These are phyloP conservation scores for Metschnikowia koreensis DNA, from an alignment of 805 yeast genomes.

Conservation along the genomic window DNA sequence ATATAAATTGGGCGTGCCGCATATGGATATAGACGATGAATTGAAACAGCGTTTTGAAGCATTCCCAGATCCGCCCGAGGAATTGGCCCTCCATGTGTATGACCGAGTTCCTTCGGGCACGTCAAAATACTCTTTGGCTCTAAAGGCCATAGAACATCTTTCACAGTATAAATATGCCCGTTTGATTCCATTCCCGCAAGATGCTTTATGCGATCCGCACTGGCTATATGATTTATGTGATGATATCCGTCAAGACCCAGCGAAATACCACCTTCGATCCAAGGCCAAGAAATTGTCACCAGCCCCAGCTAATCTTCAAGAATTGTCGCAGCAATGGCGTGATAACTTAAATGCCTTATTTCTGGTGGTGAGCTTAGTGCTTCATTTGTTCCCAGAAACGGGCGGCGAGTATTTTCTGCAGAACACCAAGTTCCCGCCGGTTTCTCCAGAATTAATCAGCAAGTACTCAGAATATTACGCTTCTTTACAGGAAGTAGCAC, in stretches of 20 bases:
- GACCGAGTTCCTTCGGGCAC: constrained; percentile 55
- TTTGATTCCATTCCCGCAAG: constrained; percentile 36
- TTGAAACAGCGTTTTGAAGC: constrained; percentile 28
- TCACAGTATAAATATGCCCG: constrained; percentile 39
- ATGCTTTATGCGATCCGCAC: constrained; percentile 22
- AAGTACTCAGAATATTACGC: constrained; percentile 22
- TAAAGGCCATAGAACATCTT: constrained; percentile 36
- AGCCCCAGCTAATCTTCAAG: constrained; percentile 35
- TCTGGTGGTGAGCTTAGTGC: constrained; percentile 27
- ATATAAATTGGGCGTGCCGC: constrained; percentile 40
- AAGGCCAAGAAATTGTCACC: constrained; percentile 31
- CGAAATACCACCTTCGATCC: constrained; percentile 47
- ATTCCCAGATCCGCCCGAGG: constrained; percentile 43
- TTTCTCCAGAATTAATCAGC: constrained; percentile 24
- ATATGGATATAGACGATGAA: constrained; percentile 31
- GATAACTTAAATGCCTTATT: constrained; percentile 23
- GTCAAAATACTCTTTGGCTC: constrained; percentile 43
- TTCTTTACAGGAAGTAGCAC: constrained; percentile 20
- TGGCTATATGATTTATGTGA: constrained; percentile 42
- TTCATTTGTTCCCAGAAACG: constrained; percentile 28
- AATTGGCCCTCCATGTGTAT: constrained; percentile 38
- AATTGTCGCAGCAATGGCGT: constrained; percentile 25
- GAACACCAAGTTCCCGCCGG: constrained; percentile 39
- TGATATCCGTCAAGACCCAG: constrained; percentile 47
- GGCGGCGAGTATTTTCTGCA: constrained; percentile 35